phyloP scores from a whole-genome alignment of 2,329 filamentous ascomycete genomes.

The Cordyceps cateniannulata region DNA sequence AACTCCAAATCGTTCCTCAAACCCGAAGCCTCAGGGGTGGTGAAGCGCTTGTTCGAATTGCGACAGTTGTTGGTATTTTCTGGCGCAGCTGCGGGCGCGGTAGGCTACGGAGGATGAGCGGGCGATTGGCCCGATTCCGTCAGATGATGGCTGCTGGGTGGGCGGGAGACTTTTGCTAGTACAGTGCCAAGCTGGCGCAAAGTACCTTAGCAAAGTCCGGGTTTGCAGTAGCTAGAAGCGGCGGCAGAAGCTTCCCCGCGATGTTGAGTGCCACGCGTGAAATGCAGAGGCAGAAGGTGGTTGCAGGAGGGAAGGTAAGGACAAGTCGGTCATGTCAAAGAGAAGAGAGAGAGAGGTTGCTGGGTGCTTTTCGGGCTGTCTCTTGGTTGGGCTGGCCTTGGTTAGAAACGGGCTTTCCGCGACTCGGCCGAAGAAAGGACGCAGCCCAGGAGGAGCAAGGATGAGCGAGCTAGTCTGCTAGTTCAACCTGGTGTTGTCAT shows the following conservation, averaged over 20 bases:
- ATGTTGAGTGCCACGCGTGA: background rate
- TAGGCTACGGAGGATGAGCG: background rate
- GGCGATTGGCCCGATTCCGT: conserved; percentile 10
- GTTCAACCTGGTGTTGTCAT: background rate
- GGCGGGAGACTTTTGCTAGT: background rate
- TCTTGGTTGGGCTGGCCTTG: conserved; percentile 4
- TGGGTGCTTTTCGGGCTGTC: background rate
- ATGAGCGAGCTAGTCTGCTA: conserved; percentile 1
- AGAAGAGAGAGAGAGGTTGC: background rate
- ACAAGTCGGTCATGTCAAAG: background rate
- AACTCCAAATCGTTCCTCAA: background rate
- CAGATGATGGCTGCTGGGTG: conserved; percentile 7
- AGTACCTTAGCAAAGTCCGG: background rate
- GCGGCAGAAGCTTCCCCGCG: background rate
- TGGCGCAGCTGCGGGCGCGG: background rate
- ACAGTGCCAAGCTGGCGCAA: background rate
- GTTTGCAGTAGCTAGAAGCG: background rate
- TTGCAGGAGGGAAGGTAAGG: background rate
- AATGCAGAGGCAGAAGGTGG: background rate
- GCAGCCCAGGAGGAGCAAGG: background rate
- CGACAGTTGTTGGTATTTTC: background rate
- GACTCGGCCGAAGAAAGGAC: conserved; percentile 9
- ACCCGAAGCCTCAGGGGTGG: background rate
- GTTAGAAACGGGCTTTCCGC: conserved; percentile 1
- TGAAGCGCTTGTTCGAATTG: background rate